Evolutionary conservation across 2,329 filamentous ascomycete species (phyloP), one percentile per base, ranked within the genome.

Genomic region (Ophiostoma montium): DNA sequence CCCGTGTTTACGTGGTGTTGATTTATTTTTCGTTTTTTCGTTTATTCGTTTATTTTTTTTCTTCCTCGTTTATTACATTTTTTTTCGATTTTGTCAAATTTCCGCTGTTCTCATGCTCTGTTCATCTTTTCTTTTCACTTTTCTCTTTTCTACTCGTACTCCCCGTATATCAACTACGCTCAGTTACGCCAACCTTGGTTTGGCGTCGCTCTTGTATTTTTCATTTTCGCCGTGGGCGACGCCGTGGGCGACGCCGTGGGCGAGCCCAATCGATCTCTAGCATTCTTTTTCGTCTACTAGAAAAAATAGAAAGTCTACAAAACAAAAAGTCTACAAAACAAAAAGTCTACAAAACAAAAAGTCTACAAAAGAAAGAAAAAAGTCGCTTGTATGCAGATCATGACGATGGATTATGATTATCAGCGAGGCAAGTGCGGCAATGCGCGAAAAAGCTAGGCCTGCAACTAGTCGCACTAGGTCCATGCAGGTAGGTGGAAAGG

Each of bases 1-100:
- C 92, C 92, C 2, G 88, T 98, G 31, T 98, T 98, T 66, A 95
- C 86, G 41, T 98, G 92, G 86, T 98, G 92, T 70, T 21, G n/a
- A 21, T 30, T 7, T n/a, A 30, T n/a, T 27, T 38, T 4, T 27
- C 16, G 13, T 41, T 36, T 32, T 32, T 27, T 18, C 7, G 11
- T 47, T 21, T 39, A 9, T 42, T 31, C 11, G 7, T n/a, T 13
- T 35, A 21, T 30, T 48, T 4, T 27, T 41, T 35, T 45, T 45
- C 12, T n/a, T 35, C 23, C 23, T 9, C 3, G 6, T 35, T 45
- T 45, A 5, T n/a, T 18, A 19, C 18, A 39, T 16, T 10, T 21
- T 45, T 7, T 38, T 3, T 38, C 23, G 9, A 12, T 18, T 18
- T 15, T 4, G n/a, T n/a, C n/a, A n/a, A n/a, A n/a, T 23, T 23